These are phyloP conservation scores for Stagonosporopsis rhizophila DNA, from an alignment of 2,329 filamentous ascomycete species.

Conservation along the genomic window DNA sequence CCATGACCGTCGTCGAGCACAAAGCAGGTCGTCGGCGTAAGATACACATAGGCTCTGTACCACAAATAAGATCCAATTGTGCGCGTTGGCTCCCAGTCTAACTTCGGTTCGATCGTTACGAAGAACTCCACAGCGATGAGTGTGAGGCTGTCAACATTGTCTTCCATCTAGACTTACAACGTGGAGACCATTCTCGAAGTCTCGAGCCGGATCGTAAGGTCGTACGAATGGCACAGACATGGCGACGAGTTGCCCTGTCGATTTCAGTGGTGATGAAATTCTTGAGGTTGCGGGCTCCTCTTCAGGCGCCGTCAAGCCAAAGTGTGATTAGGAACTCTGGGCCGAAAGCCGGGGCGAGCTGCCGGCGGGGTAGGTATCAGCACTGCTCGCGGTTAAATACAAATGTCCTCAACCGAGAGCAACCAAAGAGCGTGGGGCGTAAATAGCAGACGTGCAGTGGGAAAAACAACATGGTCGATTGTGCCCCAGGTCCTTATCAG, in stretches of 20 bases:
- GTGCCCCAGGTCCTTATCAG: neutral
- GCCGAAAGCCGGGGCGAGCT: neutral
- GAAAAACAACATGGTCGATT: neutral
- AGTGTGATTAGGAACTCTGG: neutral
- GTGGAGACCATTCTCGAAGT: slow-evolving; percentile 27
- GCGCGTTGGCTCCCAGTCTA: slow-evolving; percentile 37
- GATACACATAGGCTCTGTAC: slow-evolving; percentile 43
- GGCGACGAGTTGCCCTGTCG: neutral
- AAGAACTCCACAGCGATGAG: slow-evolving; percentile 29
- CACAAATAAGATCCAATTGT: slow-evolving; percentile 43
- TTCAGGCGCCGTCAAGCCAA: neutral
- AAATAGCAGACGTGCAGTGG: neutral
- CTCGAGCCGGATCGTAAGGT: slow-evolving; percentile 23
- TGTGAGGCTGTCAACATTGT: neutral
- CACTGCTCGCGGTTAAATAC: neutral
- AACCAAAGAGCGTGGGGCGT: too few relatives aligned
- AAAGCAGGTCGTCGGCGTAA: slow-evolving; percentile 42
- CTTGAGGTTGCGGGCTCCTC: neutral
- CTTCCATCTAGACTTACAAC: slow-evolving; percentile 18
- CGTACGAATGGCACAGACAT: slow-evolving; percentile 28
- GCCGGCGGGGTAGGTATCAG: neutral
- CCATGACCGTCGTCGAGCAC: slow-evolving; percentile 46
- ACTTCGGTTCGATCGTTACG: slow-evolving; percentile 29
- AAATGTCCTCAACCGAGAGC: neutral
- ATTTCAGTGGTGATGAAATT: neutral